These are phyloP conservation scores for Syncephalastrum racemosum DNA, from an alignment of 371 early-diverging fungal species.

Conservation along the genomic window DNA sequence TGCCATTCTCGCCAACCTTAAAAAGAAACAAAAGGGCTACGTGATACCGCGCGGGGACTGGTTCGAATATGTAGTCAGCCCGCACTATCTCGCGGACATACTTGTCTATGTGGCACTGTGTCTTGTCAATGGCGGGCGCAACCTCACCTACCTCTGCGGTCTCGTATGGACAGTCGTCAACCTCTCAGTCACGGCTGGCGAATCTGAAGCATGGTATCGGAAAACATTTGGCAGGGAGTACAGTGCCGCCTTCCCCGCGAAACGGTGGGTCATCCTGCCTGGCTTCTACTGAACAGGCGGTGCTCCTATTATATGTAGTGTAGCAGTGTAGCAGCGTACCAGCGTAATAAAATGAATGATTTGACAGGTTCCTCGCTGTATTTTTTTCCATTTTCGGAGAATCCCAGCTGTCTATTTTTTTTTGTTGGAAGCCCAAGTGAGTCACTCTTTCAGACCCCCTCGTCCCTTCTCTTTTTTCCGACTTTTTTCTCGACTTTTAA, in stretches of 20 bases:
- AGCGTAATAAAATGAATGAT: too few species aligned
- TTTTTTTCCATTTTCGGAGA: too few species aligned
- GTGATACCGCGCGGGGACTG: constrained; percentile 69
- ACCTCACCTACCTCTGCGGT: constrained; percentile 37
- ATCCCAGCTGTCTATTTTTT: too few species aligned
- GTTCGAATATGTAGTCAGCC: constrained; percentile 65
- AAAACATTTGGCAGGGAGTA: constrained; percentile 49
- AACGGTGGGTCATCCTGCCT: constrained; percentile 46
- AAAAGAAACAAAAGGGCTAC: constrained; percentile 36
- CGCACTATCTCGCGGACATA: constrained; percentile 78
- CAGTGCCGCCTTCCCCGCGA: constrained; percentile 22
- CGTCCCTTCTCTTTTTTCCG: not conserved
- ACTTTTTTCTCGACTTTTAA: not conserved
- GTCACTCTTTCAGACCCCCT: too few species aligned
- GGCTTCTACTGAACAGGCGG: constrained; percentile 28
- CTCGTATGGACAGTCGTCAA: constrained; percentile 62
- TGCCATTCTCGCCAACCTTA: constrained; percentile 60
- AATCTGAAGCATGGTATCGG: constrained; percentile 65
- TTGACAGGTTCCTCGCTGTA: too few species aligned
- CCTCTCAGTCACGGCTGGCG: constrained; percentile 60
- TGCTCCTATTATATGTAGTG: too few species aligned
- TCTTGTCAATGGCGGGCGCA: constrained; percentile 31
- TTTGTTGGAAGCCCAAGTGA: too few species aligned
- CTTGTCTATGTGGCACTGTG: constrained; percentile 62
- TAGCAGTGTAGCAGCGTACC: too few species aligned